Conservation (phyloP, 148 eudicot genomes). For the Agrostemma githago region DNA sequence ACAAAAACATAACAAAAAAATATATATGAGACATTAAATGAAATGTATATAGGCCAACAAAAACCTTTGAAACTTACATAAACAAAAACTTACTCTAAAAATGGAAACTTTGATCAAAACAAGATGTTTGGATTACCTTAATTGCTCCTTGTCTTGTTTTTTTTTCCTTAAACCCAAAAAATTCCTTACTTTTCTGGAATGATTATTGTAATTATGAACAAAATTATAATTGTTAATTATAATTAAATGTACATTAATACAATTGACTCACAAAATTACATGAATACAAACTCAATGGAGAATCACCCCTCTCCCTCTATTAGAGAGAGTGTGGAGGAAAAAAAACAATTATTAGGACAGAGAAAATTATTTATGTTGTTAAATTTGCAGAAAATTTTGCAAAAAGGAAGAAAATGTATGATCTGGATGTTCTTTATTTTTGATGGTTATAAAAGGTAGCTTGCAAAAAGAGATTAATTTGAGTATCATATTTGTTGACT, state of each 20-base stretch:
- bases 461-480: background rate
- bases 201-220: background rate
- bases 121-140: conserved; percentile 25
- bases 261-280: background rate
- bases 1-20: background rate
- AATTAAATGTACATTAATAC: conserved; percentile 7
- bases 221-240: background rate
- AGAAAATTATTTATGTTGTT: conserved; percentile 7
- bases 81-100: background rate
- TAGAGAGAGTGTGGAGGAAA: conserved; percentile 3
- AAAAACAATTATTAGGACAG: conserved; percentile 7
- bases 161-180: conserved; percentile 6
- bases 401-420: background rate
- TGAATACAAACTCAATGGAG: background rate
- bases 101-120: conserved; percentile 20
- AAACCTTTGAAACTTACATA: background rate
- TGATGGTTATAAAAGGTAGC: background rate
- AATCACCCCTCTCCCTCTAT: conserved; percentile 12
- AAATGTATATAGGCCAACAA: background rate
- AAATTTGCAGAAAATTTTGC: background rate
- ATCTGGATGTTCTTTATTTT: background rate
- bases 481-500: too few species aligned
- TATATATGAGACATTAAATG: background rate
- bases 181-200: conserved; percentile 9
- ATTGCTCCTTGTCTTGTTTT: conserved; percentile 20